Conservation (phyloP, 2,329 filamentous ascomycete species). For the Arthrobotrys sinensis region DNA sequence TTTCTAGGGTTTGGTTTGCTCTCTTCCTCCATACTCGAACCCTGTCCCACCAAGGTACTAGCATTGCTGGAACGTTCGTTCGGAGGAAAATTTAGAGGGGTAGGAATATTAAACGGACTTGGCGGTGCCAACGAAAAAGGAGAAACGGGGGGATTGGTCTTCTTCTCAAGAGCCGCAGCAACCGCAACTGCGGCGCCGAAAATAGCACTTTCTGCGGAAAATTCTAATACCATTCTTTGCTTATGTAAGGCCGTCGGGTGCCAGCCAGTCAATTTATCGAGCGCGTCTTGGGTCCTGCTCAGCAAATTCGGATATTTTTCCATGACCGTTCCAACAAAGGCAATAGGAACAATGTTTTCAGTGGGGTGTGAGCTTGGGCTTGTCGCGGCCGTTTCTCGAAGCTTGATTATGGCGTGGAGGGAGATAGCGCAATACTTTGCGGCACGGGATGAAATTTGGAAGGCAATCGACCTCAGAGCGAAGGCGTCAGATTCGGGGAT, state of each 20-base stretch:
- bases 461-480: constrained; percentile 39
- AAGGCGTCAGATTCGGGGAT: constrained; percentile 27
- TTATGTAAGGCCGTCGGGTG: not conserved
- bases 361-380: constrained; percentile 21
- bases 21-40: constrained; percentile 28
- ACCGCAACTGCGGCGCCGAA: constrained; percentile 55
- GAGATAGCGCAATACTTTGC: constrained; percentile 56
- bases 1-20: constrained; percentile 27
- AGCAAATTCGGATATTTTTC: constrained; percentile 54
- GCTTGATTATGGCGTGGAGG: constrained; percentile 51
- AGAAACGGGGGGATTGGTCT: constrained; percentile 2
- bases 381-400: constrained; percentile 21
- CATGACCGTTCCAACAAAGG: constrained; percentile 52
- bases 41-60: constrained; percentile 41
- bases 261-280: constrained; percentile 47
- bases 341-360: constrained; percentile 47
- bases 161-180: constrained; percentile 42
- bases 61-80: constrained; percentile 58
- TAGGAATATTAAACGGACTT: constrained; percentile 4
- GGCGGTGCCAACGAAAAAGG: constrained; percentile 21
- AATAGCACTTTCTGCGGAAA: constrained; percentile 53
- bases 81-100: constrained; percentile 1
- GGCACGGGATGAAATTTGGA: constrained; percentile 51
- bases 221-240: constrained; percentile 46
- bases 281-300: constrained; percentile 33